phyloP scores from a whole-genome alignment of 441 rosid species.

The Kokia cookei region DNA sequence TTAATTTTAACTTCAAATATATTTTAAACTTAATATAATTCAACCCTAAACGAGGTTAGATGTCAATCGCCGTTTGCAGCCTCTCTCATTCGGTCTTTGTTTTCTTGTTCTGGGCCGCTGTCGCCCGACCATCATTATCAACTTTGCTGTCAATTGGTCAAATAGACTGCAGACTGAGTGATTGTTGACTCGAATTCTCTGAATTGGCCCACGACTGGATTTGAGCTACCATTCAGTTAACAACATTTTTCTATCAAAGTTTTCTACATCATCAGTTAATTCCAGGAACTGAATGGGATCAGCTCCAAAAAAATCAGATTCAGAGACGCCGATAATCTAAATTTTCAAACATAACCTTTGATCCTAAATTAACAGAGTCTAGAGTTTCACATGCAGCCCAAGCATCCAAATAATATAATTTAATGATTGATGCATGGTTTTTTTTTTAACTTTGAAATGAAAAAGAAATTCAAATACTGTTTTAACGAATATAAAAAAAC shows the following conservation, averaged over 20 bases:
- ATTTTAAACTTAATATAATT: no score
- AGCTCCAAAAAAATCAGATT: no score
- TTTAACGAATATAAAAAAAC: not conserved
- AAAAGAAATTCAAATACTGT: not conserved
- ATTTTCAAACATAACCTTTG: no score
- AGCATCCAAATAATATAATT: not conserved
- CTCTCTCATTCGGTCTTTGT: not conserved
- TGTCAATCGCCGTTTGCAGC: no score
- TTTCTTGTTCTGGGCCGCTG: not conserved
- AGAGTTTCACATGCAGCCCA: not conserved
- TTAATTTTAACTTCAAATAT: no score
- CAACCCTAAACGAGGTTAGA: no score
- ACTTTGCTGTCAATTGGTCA: not conserved
- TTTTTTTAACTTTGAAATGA: not conserved
- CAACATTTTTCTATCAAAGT: not conserved
- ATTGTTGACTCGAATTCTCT: not conserved
- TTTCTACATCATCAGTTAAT: not conserved
- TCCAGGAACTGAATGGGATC: not conserved
- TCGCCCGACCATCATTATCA: not conserved
- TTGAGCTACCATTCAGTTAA: not conserved
- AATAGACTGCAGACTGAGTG: not conserved
- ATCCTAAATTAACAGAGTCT: not conserved
- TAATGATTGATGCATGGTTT: not conserved
- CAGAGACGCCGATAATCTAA: not conserved
- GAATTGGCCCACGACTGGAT: not conserved